Conservation (phyloP, 2,329 filamentous ascomycete species). For the Rhexocercosporidium sp. region DNA sequence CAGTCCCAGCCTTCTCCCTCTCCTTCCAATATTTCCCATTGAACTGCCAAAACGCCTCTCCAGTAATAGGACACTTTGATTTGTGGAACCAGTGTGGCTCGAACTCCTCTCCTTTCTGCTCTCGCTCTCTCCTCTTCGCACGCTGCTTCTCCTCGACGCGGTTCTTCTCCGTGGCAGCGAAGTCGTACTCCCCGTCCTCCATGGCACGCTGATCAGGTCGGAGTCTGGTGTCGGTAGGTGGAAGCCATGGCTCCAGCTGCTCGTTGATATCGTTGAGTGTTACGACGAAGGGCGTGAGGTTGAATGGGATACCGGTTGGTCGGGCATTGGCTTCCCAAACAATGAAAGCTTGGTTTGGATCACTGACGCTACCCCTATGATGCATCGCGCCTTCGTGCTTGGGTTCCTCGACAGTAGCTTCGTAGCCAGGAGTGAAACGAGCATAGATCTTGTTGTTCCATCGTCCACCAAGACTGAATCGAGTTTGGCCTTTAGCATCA, state of each 20-base stretch:
- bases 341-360: conserved; percentile 78
- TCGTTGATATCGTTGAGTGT: conserved; percentile 93
- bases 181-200: conserved; percentile 97
- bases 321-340: conserved; percentile 90
- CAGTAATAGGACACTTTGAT: conserved; percentile 75
- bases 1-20: conserved; percentile 47
- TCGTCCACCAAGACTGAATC: conserved; percentile 88
- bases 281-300: conserved; percentile 93
- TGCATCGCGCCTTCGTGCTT: conserved; percentile 45
- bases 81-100: conserved; percentile 84
- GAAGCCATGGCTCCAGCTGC: conserved; percentile 75
- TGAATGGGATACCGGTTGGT: conserved; percentile 89
- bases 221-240: conserved; percentile 92
- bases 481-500: conserved; percentile 77
- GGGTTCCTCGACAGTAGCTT: conserved; percentile 70
- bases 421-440: conserved; percentile 87
- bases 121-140: conserved; percentile 72
- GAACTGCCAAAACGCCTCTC: conserved; percentile 89
- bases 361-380: conserved; percentile 58
- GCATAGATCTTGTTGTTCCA: conserved; percentile 99
- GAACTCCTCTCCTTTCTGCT: conserved; percentile 82
- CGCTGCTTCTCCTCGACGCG: conserved; percentile 91
- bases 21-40: conserved; percentile 87
- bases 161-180: conserved; percentile 93
- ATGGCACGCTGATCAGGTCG: conserved; percentile 95